phyloP scores from a whole-genome alignment of 2,329 filamentous ascomycete species.

The Endocalyx cinctus region DNA sequence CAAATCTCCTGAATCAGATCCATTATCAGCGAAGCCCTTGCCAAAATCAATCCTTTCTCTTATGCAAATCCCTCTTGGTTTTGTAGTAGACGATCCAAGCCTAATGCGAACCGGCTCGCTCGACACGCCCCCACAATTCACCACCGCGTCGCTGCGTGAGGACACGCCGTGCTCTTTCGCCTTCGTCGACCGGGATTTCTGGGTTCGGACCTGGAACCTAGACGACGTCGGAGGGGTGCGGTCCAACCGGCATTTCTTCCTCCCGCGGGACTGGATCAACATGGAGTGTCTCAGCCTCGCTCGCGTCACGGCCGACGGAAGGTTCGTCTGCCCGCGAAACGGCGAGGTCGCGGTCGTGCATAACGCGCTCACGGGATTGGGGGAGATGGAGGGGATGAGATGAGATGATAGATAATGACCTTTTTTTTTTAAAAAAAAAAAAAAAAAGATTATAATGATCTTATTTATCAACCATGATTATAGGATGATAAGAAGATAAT shows the following conservation, averaged over 20 bases:
- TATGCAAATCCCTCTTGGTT: background rate
- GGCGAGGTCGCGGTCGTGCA: constrained; percentile 1
- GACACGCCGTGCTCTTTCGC: background rate
- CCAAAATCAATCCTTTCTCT: background rate
- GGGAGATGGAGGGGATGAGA: too few relatives aligned
- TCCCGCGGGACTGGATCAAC: constrained; percentile 2
- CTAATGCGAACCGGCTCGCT: too few relatives aligned
- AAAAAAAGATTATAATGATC: too few relatives aligned
- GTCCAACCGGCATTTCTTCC: background rate
- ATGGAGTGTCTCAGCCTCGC: background rate
- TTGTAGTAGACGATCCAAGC: too few relatives aligned
- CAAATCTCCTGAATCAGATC: too few relatives aligned
- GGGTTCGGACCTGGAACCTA: constrained; percentile 1
- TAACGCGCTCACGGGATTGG: background rate
- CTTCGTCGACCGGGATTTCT: constrained; percentile 1
- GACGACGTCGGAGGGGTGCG: background rate
- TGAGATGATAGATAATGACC: too few relatives aligned
- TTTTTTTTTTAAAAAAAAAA: too few relatives aligned
- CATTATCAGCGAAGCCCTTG: background rate
- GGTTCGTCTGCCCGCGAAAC: constrained; percentile 1
- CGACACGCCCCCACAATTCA: background rate
- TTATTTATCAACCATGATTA: too few relatives aligned
- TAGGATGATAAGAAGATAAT: too few relatives aligned
- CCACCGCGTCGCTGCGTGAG: too few relatives aligned
- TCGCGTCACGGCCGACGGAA: background rate